Evolutionary conservation across 345 rosid species (phyloP).

Genomic region (Schrenkiella parvula): DNA sequence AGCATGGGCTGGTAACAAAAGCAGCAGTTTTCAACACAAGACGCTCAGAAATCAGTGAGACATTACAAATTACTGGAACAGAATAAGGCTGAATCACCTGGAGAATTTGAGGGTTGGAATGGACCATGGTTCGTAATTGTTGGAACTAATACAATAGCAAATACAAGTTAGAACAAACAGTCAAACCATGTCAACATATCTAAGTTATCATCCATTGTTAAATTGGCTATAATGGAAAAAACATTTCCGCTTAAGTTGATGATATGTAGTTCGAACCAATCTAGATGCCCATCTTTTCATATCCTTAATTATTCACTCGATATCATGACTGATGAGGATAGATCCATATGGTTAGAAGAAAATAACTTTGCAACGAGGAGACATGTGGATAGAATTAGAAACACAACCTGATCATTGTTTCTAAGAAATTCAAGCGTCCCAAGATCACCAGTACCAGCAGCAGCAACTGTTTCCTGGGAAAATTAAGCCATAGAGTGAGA

Average conservation of each 20-base stretch:
- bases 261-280: neutral
- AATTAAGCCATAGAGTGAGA: constrained; percentile 8
- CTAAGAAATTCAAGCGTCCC: constrained; percentile 91
- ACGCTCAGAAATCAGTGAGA: neutral
- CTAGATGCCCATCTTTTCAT: neutral
- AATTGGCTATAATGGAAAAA: neutral
- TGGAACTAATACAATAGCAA: constrained; percentile 56
- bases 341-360: neutral
- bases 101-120: constrained; percentile 91
- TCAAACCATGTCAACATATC: constrained; percentile 1
- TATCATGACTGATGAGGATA: neutral
- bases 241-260: neutral
- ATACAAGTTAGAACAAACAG: neutral
- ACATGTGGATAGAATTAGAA: neutral
- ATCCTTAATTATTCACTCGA: neutral
- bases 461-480: constrained; percentile 62
- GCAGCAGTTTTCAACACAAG: constrained; percentile 15
- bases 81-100: constrained; percentile 72
- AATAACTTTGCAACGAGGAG: neutral
- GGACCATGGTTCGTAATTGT: constrained; percentile 91
- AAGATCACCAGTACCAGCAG: constrained; percentile 58
- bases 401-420: constrained; percentile 81
- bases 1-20: constrained; percentile 82
- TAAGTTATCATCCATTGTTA: neutral
- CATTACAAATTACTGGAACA: neutral